Conservation (phyloP, 108 stramenopile genomes). For the Stephanodiscus triporus region DNA sequence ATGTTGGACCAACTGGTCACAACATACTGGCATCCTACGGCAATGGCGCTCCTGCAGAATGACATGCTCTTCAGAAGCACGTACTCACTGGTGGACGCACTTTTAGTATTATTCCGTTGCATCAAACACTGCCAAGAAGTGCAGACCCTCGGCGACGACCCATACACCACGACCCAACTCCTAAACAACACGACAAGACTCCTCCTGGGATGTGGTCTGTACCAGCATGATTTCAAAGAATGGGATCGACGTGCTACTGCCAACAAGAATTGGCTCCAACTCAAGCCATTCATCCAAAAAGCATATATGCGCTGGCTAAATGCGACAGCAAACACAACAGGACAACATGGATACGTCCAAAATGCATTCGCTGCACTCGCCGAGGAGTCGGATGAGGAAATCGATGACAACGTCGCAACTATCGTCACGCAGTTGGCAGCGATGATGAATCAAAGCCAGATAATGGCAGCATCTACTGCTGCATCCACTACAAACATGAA, state of each 20-base stretch:
- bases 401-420: background rate
- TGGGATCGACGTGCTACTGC: no score
- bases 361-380: background rate
- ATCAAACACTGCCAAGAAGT: background rate
- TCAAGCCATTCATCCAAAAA: background rate
- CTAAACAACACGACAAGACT: background rate
- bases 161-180: background rate
- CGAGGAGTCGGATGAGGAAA: background rate
- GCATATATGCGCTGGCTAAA: background rate
- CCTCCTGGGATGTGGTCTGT: background rate
- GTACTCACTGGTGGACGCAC: background rate
- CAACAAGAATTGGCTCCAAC: no score
- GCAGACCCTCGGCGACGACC: background rate
- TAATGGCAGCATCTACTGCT: background rate
- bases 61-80: background rate
- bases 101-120: background rate
- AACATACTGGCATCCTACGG: background rate
- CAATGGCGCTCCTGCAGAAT: background rate
- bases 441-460: background rate
- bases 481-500: background rate
- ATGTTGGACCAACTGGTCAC: background rate
- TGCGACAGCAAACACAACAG: background rate
- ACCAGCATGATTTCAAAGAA: no score
- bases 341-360: background rate
- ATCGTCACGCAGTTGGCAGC: background rate